A percentile compares a stretch with the other conserved stretches of the same genome.
Conservation (phyloP, 2,329 filamentous ascomycete species). For the Fusarium sp. region DNA sequence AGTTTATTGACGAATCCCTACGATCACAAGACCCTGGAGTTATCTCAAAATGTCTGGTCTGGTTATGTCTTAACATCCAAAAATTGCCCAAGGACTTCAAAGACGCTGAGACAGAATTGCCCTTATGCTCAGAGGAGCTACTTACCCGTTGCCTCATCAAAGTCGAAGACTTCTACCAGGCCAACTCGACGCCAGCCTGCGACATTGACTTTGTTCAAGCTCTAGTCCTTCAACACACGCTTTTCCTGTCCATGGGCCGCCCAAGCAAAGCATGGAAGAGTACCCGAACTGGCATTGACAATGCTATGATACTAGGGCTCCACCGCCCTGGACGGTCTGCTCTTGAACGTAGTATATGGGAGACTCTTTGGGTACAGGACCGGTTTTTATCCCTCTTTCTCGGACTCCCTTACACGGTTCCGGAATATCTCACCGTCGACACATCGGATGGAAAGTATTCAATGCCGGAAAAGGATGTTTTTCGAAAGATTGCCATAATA, state of each 20-base stretch:
- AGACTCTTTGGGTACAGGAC: constrained; percentile 56
- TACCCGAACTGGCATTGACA: constrained; percentile 61
- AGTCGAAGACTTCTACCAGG: constrained; percentile 9
- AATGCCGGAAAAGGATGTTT: not conserved
- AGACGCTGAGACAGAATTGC: constrained; percentile 48
- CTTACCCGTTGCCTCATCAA: constrained; percentile 5
- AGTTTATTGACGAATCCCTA: constrained; percentile 6
- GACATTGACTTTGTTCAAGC: constrained; percentile 64
- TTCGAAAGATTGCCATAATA: constrained; percentile 33
- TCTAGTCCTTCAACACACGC: constrained; percentile 61
- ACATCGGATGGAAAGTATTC: not conserved
- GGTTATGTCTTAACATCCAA: constrained; percentile 56
- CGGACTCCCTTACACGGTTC: constrained; percentile 18
- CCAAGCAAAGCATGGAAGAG: constrained; percentile 65
- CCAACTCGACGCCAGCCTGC: constrained; percentile 37
- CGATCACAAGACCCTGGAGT: constrained; percentile 7
- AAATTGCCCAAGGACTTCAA: constrained; percentile 50
- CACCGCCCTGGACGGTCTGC: constrained; percentile 50
- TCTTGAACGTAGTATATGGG: constrained; percentile 53
- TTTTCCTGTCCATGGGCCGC: constrained; percentile 65
- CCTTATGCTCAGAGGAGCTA: constrained; percentile 44
- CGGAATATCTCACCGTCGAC: constrained; percentile 1
- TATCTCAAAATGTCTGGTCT: constrained; percentile 54
- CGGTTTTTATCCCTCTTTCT: constrained; percentile 47
- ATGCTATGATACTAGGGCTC: constrained; percentile 62